These are phyloP conservation scores for Mortierella sp. DNA, from an alignment of 371 early-diverging fungal genomes.

Conservation along the genomic window DNA sequence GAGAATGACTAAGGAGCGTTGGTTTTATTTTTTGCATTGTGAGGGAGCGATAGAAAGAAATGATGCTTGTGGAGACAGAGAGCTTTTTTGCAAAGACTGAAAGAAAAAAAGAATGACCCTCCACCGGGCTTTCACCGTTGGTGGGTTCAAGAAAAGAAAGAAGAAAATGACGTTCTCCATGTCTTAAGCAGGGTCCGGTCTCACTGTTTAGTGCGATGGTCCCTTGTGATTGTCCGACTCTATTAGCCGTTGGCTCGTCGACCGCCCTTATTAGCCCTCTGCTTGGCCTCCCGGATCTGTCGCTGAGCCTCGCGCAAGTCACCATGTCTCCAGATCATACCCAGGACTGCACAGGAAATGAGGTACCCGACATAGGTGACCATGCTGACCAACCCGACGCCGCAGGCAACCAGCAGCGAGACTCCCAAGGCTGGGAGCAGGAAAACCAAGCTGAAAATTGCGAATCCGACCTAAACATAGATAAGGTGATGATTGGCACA, in stretches of 20 bases:
- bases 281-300: neutral
- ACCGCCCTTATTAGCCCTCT: neutral
- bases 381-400: constrained; percentile 10
- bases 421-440: constrained; percentile 31
- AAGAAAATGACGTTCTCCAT: no score
- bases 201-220: no score
- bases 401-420: constrained; percentile 21
- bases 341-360: neutral
- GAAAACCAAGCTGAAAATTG: constrained; percentile 25
- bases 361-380: constrained; percentile 2
- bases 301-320: neutral
- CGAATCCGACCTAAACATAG: constrained; percentile 24
- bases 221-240: no score
- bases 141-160: no score
- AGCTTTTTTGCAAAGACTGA: no score
- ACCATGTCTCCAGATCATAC: constrained; percentile 10
- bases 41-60: no score
- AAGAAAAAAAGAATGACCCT: no score
- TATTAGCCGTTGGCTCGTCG: neutral
- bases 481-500: neutral
- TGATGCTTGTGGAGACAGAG: no score
- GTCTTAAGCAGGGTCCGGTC: no score
- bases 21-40: no score
- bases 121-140: no score
- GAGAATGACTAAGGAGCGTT: no score